Conservation (phyloP, 2,329 filamentous ascomycete genomes). For the Colletotrichum endophyticum region DNA sequence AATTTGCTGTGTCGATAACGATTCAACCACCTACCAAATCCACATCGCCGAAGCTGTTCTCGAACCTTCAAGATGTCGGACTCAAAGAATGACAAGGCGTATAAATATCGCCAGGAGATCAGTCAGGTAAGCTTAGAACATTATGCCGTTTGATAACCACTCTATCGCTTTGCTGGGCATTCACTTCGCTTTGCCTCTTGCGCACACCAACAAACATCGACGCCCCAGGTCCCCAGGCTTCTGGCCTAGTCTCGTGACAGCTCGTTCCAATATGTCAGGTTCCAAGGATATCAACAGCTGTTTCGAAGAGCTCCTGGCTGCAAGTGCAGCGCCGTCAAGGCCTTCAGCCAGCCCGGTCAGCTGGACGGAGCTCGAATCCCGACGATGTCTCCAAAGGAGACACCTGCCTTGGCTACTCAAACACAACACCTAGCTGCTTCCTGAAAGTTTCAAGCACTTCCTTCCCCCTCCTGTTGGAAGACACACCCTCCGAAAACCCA, state of each 20-base stretch:
- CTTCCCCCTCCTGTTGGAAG: neutral
- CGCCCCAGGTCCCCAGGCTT: neutral
- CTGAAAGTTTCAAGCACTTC: neutral
- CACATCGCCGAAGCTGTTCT: neutral
- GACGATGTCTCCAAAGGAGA: neutral
- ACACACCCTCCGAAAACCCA: neutral
- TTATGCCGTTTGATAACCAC: neutral
- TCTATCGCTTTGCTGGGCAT: neutral
- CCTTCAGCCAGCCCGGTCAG: neutral
- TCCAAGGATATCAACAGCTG: neutral
- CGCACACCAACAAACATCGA: neutral
- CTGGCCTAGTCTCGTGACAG: neutral
- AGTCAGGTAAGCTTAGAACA: slow-evolving; percentile 73
- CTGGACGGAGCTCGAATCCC: neutral
- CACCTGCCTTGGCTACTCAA: neutral
- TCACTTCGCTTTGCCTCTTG: neutral
- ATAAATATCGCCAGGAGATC: slow-evolving; percentile 97
- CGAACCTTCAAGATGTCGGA: slow-evolving; percentile 13
- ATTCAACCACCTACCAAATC: neutral
- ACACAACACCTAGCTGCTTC: neutral
- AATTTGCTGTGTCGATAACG: neutral
- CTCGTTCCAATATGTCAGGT: neutral
- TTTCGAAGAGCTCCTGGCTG: neutral
- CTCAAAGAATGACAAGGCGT: slow-evolving; percentile 67
- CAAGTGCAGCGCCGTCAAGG: neutral